These are phyloP conservation scores for Aspergillus cavernicola DNA, from an alignment of 495 filamentous ascomycete species.

Conservation along the genomic window DNA sequence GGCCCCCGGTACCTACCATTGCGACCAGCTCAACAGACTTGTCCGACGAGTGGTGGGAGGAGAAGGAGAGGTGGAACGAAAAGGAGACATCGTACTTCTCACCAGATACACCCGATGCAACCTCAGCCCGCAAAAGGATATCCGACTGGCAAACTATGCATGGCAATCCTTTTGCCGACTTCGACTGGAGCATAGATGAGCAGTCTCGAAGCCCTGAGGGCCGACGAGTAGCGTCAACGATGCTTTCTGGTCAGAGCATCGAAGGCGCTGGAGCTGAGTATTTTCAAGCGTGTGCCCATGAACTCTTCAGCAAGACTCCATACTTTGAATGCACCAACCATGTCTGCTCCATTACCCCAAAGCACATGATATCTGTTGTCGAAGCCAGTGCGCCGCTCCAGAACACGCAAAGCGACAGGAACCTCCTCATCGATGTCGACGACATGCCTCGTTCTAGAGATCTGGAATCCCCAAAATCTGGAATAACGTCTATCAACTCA, in stretches of 20 bases:
- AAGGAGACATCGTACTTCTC: constrained; percentile 33
- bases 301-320: constrained; percentile 43
- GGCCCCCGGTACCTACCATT: constrained; percentile 32
- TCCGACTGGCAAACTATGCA: constrained; percentile 20
- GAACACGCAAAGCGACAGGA: neutral
- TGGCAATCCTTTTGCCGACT: constrained; percentile 19
- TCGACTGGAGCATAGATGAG: constrained; percentile 11
- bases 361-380: constrained; percentile 12
- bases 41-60: constrained; percentile 33
- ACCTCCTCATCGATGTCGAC: constrained; percentile 31
- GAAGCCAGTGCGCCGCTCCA: neutral
- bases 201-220: constrained; percentile 2
- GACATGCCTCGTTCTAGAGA: constrained; percentile 18
- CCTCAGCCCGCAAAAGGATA: constrained; percentile 6
- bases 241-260: constrained; percentile 27
- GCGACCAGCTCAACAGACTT: constrained; percentile 26
- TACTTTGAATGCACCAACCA: constrained; percentile 51
- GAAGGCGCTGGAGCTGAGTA: constrained; percentile 50
- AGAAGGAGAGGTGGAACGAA: constrained; percentile 39
- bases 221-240: constrained; percentile 17
- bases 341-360: constrained; percentile 40
- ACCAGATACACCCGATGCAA: constrained; percentile 31
- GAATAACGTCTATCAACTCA: constrained; percentile 7
- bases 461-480: constrained; percentile 1
- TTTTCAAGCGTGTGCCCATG: constrained; percentile 50